These are phyloP conservation scores for Xylariomycetidae sp. DNA, from an alignment of 2,329 filamentous ascomycete genomes.

Conservation along the genomic window DNA sequence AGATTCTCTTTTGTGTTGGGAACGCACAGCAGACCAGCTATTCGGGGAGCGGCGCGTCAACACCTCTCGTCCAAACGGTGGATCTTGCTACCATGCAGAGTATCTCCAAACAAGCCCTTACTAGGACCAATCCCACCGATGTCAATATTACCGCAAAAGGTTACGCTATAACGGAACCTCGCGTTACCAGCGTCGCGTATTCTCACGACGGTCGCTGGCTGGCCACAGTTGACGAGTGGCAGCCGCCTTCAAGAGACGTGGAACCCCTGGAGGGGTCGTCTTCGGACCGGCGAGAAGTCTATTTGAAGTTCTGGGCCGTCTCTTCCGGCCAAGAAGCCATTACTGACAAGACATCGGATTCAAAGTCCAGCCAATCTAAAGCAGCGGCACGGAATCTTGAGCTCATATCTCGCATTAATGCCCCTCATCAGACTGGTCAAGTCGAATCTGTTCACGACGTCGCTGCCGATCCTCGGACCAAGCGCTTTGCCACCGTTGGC, in stretches of 20 bases:
- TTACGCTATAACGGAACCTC: slow-evolving; percentile 67
- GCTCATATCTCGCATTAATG: slow-evolving; percentile 75
- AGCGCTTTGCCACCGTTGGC: slow-evolving; percentile 79
- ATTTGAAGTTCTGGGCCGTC: slow-evolving; percentile 85
- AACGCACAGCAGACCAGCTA: slow-evolving; percentile 52
- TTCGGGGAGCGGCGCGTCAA: slow-evolving; percentile 43
- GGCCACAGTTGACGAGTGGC: slow-evolving; percentile 88
- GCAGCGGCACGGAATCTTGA: slow-evolving; percentile 55
- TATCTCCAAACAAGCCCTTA: slow-evolving; percentile 79
- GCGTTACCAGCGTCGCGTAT: slow-evolving; percentile 67
- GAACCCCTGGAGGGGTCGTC: slow-evolving; percentile 45
- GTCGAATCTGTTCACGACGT: slow-evolving; percentile 64
- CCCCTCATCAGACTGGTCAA: slow-evolving; percentile 61
- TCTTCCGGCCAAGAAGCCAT: too few species aligned
- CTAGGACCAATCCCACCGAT: slow-evolving; percentile 80
- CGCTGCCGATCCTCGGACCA: slow-evolving; percentile 59
- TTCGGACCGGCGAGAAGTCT: slow-evolving; percentile 60
- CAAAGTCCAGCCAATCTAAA: too few species aligned
- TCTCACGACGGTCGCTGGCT: slow-evolving; percentile 83
- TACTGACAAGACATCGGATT: too few species aligned
- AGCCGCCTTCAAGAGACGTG: slow-evolving; percentile 64
- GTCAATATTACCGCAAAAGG: slow-evolving; percentile 69
- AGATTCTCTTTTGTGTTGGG: slow-evolving; percentile 62
- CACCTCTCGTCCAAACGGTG: slow-evolving; percentile 70
- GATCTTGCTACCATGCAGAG: slow-evolving; percentile 76